Evolutionary conservation across 164 flowering plant species (phyloP).

Genomic region (Vitis riparia): DNA sequence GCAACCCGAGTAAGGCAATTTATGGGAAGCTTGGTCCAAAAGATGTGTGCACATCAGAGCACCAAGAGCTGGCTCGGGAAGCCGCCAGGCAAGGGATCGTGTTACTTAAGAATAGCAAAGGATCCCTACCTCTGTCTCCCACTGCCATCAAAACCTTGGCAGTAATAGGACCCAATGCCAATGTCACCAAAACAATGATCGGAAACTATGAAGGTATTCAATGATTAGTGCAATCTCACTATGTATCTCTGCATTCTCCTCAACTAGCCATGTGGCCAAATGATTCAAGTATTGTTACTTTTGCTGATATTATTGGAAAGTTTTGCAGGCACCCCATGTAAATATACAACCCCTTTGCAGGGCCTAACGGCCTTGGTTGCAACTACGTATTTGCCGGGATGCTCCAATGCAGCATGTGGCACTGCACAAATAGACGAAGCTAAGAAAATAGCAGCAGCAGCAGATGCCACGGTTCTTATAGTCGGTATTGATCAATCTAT

Average conservation of each 20-base stretch:
- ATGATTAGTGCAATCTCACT: no score
- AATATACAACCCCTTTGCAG: constrained; percentile 77
- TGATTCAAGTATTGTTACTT: neutral
- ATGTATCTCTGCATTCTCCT: neutral
- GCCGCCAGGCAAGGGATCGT: constrained; percentile 96
- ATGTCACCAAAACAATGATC: constrained; percentile 88
- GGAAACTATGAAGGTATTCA: constrained; percentile 82
- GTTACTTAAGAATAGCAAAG: constrained; percentile 65
- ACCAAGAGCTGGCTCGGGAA: constrained; percentile 76
- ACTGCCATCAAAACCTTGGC: constrained; percentile 69
- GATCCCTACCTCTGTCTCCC: constrained; percentile 65
- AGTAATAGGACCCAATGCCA: constrained; percentile 92
- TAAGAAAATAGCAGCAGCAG: constrained; percentile 56
- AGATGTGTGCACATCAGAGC: constrained; percentile 65
- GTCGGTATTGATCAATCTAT: constrained; percentile 77
- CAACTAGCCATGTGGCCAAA: neutral
- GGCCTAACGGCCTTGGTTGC: constrained; percentile 58
- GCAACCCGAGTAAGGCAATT: constrained; percentile 59
- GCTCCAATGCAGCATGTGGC: constrained; percentile 58
- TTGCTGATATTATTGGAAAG: neutral
- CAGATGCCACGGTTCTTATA: constrained; percentile 79
- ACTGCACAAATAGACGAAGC: constrained; percentile 58
- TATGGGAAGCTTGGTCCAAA: constrained; percentile 77
- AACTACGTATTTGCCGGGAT: constrained; percentile 56
- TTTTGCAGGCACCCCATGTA: constrained; percentile 77